A percentile compares a stretch with the other conserved stretches of the same genome.
phyloP scores from a whole-genome alignment of 345 rosid species.

The Trapa bicornis region DNA sequence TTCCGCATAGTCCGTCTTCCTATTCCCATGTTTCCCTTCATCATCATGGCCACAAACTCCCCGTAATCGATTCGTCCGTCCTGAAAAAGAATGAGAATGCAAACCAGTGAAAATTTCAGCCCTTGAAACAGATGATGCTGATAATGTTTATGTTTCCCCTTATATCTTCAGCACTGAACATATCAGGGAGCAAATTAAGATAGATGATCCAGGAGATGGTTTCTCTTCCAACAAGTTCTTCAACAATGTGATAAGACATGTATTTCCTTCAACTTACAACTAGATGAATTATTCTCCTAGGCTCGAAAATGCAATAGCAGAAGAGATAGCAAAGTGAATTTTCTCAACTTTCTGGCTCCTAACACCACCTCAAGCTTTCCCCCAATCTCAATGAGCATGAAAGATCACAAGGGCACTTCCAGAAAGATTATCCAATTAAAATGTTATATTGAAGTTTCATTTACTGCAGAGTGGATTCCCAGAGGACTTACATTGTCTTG shows the following conservation, averaged over 20 bases:
- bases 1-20: constrained; percentile 99
- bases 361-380: no score
- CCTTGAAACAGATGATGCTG: neutral
- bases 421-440: neutral
- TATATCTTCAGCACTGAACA: neutral
- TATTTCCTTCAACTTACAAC: no score
- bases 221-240: no score
- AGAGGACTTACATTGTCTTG: constrained; percentile 74
- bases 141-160: neutral
- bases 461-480: neutral
- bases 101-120: neutral
- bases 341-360: no score
- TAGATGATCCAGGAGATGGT: no score
- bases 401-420: no score
- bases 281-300: no score
- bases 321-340: no score
- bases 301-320: no score
- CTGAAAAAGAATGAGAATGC: constrained; percentile 21
- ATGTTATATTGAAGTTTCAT: neutral
- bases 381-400: no score
- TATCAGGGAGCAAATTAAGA: no score
- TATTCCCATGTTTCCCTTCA: constrained; percentile 81
- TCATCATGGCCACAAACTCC: constrained; percentile 99
- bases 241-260: no score
- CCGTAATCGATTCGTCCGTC: constrained; percentile 94